Conservation (phyloP, 768 basidiomycete genomes). For the Paxillus ammoniavirescens region DNA sequence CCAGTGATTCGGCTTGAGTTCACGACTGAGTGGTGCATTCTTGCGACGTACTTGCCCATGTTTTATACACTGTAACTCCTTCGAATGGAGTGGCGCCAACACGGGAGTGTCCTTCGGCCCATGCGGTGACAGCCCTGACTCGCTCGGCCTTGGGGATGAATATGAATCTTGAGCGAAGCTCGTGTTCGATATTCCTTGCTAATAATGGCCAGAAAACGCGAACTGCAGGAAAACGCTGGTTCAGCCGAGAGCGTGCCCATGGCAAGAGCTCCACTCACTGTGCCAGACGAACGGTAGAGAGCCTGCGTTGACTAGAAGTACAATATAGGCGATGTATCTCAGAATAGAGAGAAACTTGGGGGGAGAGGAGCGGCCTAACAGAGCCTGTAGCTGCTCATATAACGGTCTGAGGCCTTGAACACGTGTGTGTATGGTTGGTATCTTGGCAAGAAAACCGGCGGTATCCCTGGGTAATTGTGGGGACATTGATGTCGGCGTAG, state of each 20-base stretch:
- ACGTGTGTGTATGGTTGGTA: constrained; percentile 3
- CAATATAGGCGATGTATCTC: constrained; percentile 25
- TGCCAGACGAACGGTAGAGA: constrained; percentile 72
- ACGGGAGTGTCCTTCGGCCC: constrained; percentile 48
- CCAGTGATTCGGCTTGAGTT: constrained; percentile 1
- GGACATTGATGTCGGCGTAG: constrained; percentile 7
- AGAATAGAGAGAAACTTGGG: constrained; percentile 10
- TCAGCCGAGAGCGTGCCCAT: neutral
- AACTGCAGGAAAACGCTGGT: constrained; percentile 31
- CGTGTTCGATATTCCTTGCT: constrained; percentile 30
- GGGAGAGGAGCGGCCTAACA: constrained; percentile 5
- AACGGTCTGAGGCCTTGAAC: neutral
- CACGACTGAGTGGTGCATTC: neutral
- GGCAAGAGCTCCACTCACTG: constrained; percentile 40
- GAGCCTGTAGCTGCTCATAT: constrained; percentile 1
- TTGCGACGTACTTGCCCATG: constrained; percentile 54
- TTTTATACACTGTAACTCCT: constrained; percentile 36
- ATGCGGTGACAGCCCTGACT: constrained; percentile 37
- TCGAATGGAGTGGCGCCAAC: constrained; percentile 60
- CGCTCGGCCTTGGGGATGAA: constrained; percentile 37
- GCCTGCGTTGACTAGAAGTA: constrained; percentile 58
- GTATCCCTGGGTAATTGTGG: constrained; percentile 3
- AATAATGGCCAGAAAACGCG: constrained; percentile 54
- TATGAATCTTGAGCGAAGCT: constrained; percentile 34
- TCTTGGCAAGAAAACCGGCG: constrained; percentile 1